A percentile compares a stretch with the other conserved stretches of the same genome.
phyloP scores from a whole-genome alignment of 352 stramenopile genomes.

The Phytopythium montanum region DNA sequence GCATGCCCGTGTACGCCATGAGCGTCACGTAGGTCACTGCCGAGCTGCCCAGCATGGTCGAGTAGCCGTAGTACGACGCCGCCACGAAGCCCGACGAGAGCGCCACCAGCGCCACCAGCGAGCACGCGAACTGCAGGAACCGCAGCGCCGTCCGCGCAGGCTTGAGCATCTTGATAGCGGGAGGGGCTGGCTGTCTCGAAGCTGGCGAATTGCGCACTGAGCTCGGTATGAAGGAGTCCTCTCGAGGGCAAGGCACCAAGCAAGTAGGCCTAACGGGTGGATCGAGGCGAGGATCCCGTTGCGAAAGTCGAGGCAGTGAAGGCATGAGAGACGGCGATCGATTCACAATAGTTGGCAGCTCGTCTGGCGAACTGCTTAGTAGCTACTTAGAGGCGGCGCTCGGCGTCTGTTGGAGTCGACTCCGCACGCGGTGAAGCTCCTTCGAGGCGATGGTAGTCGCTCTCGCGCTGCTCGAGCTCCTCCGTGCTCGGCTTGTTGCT shows the following conservation, averaged over 20 bases:
- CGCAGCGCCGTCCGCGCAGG: conserved; percentile 41
- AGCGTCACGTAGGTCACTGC: conserved; percentile 51
- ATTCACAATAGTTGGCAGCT: conserved; percentile 1
- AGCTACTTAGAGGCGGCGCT: not conserved
- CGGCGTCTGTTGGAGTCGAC: not conserved
- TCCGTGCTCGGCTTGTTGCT: conserved; percentile 1
- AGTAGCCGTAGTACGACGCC: conserved; percentile 64
- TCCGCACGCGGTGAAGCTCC: not conserved
- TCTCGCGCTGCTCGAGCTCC: not conserved
- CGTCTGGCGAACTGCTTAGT: too few species aligned
- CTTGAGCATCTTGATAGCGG: conserved; percentile 15
- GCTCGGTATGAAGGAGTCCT: too few species aligned
- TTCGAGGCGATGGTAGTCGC: not conserved
- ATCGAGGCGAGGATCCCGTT: not conserved
- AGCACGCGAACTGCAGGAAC: conserved; percentile 59
- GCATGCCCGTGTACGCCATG: conserved; percentile 62
- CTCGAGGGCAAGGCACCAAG: too few species aligned
- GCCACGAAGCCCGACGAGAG: conserved; percentile 58
- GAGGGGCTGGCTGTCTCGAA: not conserved
- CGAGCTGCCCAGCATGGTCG: conserved; percentile 64
- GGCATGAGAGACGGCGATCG: not conserved
- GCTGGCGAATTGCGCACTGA: not conserved
- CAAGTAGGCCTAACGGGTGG: not conserved
- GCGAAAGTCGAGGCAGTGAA: not conserved
- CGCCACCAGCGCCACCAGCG: conserved; percentile 50